A percentile compares a stretch with the other conserved stretches of the same genome.
Evolutionary conservation across 306 rosid genomes (phyloP).

Genomic region (Gastrolobium bilobum): DNA sequence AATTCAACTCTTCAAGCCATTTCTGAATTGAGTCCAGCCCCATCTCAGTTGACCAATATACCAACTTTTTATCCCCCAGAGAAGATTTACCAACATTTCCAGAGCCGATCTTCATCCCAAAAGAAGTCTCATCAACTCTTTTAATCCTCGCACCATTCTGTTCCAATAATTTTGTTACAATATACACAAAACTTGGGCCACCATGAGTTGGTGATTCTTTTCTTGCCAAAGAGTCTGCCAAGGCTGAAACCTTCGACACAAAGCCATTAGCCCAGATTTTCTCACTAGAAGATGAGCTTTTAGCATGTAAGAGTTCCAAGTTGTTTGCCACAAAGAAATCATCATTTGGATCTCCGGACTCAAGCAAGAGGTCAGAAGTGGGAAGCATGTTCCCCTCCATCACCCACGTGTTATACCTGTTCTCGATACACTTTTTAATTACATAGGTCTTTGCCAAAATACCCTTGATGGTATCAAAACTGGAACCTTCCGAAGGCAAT

Average conservation of each 20-base stretch:
- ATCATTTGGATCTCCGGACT: slow-evolving; percentile 41
- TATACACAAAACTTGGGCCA: slow-evolving; percentile 55
- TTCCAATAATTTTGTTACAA: slow-evolving; percentile 52
- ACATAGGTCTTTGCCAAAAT: slow-evolving; percentile 66
- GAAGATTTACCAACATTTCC: slow-evolving; percentile 54
- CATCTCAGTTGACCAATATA: slow-evolving; percentile 67
- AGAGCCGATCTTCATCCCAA: slow-evolving; percentile 54
- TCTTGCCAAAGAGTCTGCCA: slow-evolving; percentile 55
- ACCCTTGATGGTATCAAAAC: slow-evolving; percentile 53
- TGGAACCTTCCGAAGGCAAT: slow-evolving; percentile 53
- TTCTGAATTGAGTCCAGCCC: slow-evolving; percentile 60
- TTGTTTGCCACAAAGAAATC: slow-evolving; percentile 64
- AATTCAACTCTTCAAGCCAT: slow-evolving; percentile 66
- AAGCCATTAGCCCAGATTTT: slow-evolving; percentile 62
- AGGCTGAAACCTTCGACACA: slow-evolving; percentile 51
- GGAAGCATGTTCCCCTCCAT: slow-evolving; percentile 77
- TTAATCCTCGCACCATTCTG: slow-evolving; percentile 49
- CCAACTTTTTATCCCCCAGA: slow-evolving; percentile 64
- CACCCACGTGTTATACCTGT: slow-evolving; percentile 64
- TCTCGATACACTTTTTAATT: slow-evolving; percentile 66
- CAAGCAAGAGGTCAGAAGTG: slow-evolving; percentile 52
- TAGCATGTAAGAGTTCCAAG: slow-evolving; percentile 63
- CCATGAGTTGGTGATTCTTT: slow-evolving; percentile 51
- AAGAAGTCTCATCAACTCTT: slow-evolving; percentile 45
- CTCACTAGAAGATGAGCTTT: slow-evolving; percentile 62